Base-by-base conservation (phyloP, 192 early-diverging fungal species). In the Piromyces finnis region DNA sequence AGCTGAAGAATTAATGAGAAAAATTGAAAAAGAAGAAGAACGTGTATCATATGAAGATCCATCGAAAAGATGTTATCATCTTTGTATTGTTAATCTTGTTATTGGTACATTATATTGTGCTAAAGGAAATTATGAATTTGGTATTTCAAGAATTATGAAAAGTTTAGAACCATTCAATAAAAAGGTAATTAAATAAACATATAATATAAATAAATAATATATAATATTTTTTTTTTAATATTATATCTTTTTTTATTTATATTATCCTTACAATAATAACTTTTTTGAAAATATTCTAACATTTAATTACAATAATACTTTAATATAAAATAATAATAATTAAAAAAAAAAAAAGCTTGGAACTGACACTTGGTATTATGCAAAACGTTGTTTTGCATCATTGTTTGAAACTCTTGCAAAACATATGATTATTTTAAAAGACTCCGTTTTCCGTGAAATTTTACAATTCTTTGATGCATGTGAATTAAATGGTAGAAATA, bases 51-150 rank as follows among this genome's bases (percentile, higher is more conserved):
- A 84, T 79, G 90, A 90, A 41, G 90, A 91, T 80, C 87, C 87
- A 9, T 68, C 83, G 18, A 88, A 89, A 78, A 79, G 90, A 11
- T 87, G 87, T 18, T 91, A 90, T 80, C 90, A 91, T 78, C 83
- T 91, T 12, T 91, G 90, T 82, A 91, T 90, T 59, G 90, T 91
- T 6, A 91, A 91, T 79, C 85, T 91, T 15, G 90, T 91, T 13
- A 91, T 91, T 78, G 90, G 90, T n/a, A 91, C 90, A 16, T 84
- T 91, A 28, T 91, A 91, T 78, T 91, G 90, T 80, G 86, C 90
- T 29, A 91, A 91, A 79, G 90, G 90, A 22, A 91, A 91, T 82
- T 91, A 89, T 81, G 90, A 91, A 81, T 91, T 91, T 88, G 90
- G 89, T 15, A 91, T 91, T 37, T 89, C 87, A 1, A 29, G 90